These are phyloP conservation scores for Knoxdaviesia capensis DNA, from an alignment of 2,329 filamentous ascomycete genomes.

Conservation along the genomic window DNA sequence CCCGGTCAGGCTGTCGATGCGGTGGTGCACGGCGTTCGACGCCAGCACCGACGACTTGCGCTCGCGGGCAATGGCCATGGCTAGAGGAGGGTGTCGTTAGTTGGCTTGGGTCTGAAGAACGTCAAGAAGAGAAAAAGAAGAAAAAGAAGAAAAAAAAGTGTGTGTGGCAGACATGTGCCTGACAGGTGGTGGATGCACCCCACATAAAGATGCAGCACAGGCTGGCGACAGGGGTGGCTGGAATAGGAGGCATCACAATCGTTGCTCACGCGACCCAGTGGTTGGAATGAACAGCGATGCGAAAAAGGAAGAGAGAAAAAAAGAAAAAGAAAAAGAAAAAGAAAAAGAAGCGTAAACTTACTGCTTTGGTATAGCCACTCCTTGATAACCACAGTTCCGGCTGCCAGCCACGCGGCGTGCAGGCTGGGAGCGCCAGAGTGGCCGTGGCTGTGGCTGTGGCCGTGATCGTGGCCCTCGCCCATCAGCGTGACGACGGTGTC, in stretches of 20 bases:
- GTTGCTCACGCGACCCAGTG: too few species aligned
- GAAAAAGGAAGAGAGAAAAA: background rate
- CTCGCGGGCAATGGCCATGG: constrained; percentile 86
- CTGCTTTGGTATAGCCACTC: constrained; percentile 96
- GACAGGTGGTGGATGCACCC: background rate
- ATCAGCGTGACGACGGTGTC: constrained; percentile 40
- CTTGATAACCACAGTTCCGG: constrained; percentile 76
- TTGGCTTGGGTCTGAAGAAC: too few species aligned
- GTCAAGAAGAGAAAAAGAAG: constrained; percentile 4
- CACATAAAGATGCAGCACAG: background rate
- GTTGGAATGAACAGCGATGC: too few species aligned
- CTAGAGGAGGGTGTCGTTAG: constrained; percentile 26
- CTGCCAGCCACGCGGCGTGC: constrained; percentile 87
- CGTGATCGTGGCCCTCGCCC: constrained; percentile 43
- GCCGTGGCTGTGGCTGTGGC: constrained; percentile 40
- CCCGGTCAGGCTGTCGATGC: constrained; percentile 85
- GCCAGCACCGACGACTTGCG: constrained; percentile 90
- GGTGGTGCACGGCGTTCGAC: constrained; percentile 91
- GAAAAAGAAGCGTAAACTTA: constrained; percentile 28
- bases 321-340: background rate
- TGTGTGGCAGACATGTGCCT: background rate
- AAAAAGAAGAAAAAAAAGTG: background rate
- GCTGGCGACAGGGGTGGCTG: too few species aligned
- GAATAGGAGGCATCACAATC: too few species aligned
- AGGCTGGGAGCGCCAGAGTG: constrained; percentile 55